These are phyloP conservation scores for Colletotrichum magnum DNA, from an alignment of 2,329 filamentous ascomycete genomes.

Conservation along the genomic window DNA sequence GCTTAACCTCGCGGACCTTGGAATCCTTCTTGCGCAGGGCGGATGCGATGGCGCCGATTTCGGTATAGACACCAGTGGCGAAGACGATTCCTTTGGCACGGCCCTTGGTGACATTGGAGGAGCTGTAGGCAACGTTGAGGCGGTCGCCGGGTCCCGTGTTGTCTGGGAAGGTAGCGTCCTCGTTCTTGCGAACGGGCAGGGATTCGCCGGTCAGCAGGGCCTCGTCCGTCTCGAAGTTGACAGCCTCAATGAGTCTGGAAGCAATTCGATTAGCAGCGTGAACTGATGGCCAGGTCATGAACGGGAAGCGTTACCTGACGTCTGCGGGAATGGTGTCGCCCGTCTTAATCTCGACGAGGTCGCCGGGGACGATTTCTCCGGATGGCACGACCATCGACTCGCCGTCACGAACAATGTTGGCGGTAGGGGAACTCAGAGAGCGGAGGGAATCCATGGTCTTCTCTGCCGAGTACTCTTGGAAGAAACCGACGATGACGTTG, in stretches of 20 bases:
- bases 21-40: slow-evolving; percentile 69
- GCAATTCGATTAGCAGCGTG: slow-evolving; percentile 45
- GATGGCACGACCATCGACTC: slow-evolving; percentile 64
- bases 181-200: slow-evolving; percentile 68
- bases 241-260: slow-evolving; percentile 58
- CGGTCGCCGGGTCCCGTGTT: slow-evolving; percentile 72
- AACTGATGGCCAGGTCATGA: background rate
- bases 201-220: slow-evolving; percentile 75
- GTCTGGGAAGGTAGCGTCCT: slow-evolving; percentile 61
- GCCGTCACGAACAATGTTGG: slow-evolving; percentile 64
- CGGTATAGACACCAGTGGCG: slow-evolving; percentile 71
- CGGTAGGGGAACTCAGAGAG: slow-evolving; percentile 64
- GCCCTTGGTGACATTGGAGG: slow-evolving; percentile 74
- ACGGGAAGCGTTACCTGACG: slow-evolving; percentile 45
- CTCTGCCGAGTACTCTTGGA: slow-evolving; percentile 67
- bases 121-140: slow-evolving; percentile 73
- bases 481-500: slow-evolving; percentile 68
- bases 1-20: slow-evolving; percentile 59
- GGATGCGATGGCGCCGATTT: slow-evolving; percentile 75
- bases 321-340: slow-evolving; percentile 60
- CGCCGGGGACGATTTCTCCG: slow-evolving; percentile 68
- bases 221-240: slow-evolving; percentile 73
- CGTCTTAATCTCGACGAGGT: slow-evolving; percentile 68
- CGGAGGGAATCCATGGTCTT: slow-evolving; percentile 67
- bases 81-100: slow-evolving; percentile 72